Percentiles rank a stretch among this genome's conserved stretches.
phyloP scores from a whole-genome alignment of 2,329 filamentous ascomycete species.

The Stachybotrys elegans region DNA sequence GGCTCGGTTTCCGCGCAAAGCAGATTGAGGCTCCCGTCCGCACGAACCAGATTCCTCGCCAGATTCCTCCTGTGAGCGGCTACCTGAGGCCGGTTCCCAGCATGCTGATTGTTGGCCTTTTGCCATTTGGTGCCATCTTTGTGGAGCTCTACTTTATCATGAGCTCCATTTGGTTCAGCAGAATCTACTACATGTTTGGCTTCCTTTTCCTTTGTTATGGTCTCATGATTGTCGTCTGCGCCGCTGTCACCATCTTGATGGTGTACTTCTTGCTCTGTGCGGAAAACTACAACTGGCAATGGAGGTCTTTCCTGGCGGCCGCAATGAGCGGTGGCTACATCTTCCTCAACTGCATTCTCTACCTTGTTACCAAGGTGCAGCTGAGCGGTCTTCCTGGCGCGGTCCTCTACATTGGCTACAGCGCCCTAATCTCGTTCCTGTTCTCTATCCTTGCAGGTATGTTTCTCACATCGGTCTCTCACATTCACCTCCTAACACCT shows the following conservation, averaged over 20 bases:
- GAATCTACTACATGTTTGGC: slow-evolving; percentile 99
- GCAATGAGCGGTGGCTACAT: slow-evolving; percentile 90
- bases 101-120: slow-evolving; percentile 84
- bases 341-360: slow-evolving; percentile 84
- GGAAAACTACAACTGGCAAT: slow-evolving; percentile 99
- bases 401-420: slow-evolving; percentile 92
- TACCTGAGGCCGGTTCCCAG: slow-evolving; percentile 85
- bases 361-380: slow-evolving; percentile 83
- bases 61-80: slow-evolving; percentile 79
- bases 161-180: slow-evolving; percentile 97
- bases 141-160: slow-evolving; percentile 99
- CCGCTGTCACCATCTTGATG: slow-evolving; percentile 86
- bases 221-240: slow-evolving; percentile 93
- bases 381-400: slow-evolving; percentile 80
- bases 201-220: slow-evolving; percentile 98
- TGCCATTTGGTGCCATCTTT: slow-evolving; percentile 95
- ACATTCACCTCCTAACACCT: slow-evolving; percentile 8
- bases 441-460: slow-evolving; percentile 92
- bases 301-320: slow-evolving; percentile 87
- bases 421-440: slow-evolving; percentile 78
- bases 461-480: slow-evolving; percentile 36
- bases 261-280: slow-evolving; percentile 94
- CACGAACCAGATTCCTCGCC: slow-evolving; percentile 96
- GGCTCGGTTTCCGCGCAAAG: slow-evolving; percentile 79
- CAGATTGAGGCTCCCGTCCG: slow-evolving; percentile 76